Evolutionary conservation across 306 rosid genomes (phyloP).

Genomic region (Pterocarpus santalinus): DNA sequence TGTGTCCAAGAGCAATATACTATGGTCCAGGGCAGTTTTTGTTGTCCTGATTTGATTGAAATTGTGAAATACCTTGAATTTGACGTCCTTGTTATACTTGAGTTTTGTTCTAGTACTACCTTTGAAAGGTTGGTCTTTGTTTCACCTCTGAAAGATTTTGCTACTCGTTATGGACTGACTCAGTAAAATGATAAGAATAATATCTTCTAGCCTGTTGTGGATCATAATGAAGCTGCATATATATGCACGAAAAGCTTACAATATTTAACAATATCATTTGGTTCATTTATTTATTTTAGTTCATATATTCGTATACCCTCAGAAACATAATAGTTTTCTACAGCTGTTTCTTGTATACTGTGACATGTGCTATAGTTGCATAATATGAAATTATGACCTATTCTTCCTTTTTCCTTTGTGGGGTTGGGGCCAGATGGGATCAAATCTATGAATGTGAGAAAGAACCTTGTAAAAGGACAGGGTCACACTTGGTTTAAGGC

Average conservation of each 20-base stretch:
- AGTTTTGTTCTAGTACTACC: neutral
- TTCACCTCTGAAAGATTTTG: neutral
- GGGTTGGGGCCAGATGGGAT: neutral
- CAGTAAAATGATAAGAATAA: neutral
- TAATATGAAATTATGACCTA: neutral
- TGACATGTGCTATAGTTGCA: no score
- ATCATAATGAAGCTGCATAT: neutral
- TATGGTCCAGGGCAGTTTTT: neutral
- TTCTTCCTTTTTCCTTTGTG: neutral
- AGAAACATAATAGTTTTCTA: neutral
- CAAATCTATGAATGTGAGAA: neutral
- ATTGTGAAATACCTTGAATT: slow-evolving; percentile 15
- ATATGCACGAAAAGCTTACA: neutral
- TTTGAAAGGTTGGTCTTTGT: neutral
- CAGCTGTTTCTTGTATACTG: neutral
- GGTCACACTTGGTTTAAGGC: neutral
- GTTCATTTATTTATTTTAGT: neutral
- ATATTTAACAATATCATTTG: slow-evolving; percentile 3
- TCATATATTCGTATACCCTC: neutral
- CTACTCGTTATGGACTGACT: neutral
- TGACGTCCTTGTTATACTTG: slow-evolving; percentile 4
- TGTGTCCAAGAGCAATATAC: neutral
- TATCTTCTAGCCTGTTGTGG: neutral
- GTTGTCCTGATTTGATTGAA: neutral
- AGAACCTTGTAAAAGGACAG: slow-evolving; percentile 1